Conservation (phyloP, 2,329 filamentous ascomycete species). For the Sporothrix protearum region DNA sequence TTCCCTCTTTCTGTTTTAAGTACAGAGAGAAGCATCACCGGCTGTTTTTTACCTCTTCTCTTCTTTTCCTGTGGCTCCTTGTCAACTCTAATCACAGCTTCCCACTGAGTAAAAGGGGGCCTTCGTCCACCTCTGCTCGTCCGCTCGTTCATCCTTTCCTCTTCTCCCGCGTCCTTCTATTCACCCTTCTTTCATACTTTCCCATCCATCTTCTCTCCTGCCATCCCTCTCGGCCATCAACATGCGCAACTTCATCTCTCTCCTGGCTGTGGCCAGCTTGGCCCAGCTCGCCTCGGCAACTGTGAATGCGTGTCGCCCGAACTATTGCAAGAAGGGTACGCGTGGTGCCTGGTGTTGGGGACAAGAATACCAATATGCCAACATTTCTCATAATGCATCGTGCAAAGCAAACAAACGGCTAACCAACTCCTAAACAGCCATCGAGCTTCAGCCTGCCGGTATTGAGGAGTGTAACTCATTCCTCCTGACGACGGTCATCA, state of each 20-base stretch:
- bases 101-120: not conserved
- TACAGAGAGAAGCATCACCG: not conserved
- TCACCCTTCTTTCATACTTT: not conserved
- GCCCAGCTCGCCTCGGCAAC: conserved; percentile 3
- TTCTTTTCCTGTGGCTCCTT: not conserved
- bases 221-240: not conserved
- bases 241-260: conserved; percentile 14
- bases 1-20: not conserved
- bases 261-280: conserved; percentile 8
- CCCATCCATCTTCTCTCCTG: not conserved
- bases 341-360: no score
- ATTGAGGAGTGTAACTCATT: conserved; percentile 13
- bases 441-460: not conserved
- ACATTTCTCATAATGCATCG: not conserved
- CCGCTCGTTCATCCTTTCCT: not conserved
- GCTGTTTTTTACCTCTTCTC: not conserved
- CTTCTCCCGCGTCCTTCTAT: not conserved
- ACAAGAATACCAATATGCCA: not conserved
- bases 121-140: not conserved
- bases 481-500: conserved; percentile 13
- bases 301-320: not conserved
- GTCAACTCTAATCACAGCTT: not conserved
- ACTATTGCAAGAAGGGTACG: conserved; percentile 1
- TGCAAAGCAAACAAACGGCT: not conserved
- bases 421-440: not conserved